Evolutionary conservation across 1,284 basidiomycete species (phyloP).

Genomic region (Boletellus deceptivus): DNA sequence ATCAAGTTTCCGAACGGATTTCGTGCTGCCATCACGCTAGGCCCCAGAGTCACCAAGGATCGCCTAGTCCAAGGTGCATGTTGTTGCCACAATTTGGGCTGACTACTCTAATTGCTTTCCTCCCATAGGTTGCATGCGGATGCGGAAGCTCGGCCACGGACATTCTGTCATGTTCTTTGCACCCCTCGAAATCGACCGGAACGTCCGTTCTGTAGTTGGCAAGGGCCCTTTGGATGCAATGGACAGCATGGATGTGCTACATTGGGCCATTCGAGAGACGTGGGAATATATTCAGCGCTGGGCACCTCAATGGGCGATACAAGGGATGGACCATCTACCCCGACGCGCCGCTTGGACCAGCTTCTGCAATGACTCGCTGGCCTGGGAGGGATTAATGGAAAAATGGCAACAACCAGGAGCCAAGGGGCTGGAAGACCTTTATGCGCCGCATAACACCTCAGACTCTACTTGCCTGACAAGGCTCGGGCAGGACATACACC

Average conservation of each 20-base stretch:
- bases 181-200: constrained; percentile 41
- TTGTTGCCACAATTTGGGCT: no score
- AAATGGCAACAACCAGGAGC: constrained; percentile 41
- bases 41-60: constrained; percentile 52
- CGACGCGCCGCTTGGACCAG: constrained; percentile 35
- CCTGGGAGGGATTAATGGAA: constrained; percentile 13
- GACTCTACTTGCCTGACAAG: constrained; percentile 2
- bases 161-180: constrained; percentile 47
- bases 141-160: no score
- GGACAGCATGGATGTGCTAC: constrained; percentile 36
- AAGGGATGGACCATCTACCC: background rate
- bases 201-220: constrained; percentile 33
- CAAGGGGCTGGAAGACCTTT: constrained; percentile 38
- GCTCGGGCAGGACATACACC: constrained; percentile 23
- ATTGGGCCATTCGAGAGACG: constrained; percentile 39
- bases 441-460: constrained; percentile 15
- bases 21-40: constrained; percentile 51
- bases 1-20: constrained; percentile 44
- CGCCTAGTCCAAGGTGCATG: constrained; percentile 47
- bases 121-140: constrained; percentile 21
- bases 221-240: constrained; percentile 16
- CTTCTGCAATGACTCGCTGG: constrained; percentile 10
- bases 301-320: no score
- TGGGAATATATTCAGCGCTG: no score
- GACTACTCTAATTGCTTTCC: no score